Conservation (phyloP, 129 eudicot genomes). For the Chrysanthemum lavandulifolium region DNA sequence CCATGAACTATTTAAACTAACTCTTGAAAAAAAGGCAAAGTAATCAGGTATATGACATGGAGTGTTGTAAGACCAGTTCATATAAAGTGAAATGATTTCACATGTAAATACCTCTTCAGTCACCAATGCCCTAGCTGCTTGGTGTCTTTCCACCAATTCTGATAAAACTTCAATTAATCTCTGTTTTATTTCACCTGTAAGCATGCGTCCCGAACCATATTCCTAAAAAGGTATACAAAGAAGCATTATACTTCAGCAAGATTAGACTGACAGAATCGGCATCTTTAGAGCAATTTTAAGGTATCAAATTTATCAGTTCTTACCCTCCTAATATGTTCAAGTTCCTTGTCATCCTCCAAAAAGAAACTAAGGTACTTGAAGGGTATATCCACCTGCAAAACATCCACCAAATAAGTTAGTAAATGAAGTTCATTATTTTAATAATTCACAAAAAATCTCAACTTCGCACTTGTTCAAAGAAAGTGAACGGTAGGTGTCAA, state of each 20-base stretch:
- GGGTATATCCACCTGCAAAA: slow-evolving; percentile 82
- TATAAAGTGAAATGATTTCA: neutral
- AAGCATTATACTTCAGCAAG: neutral
- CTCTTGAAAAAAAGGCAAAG: neutral
- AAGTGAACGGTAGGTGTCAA: neutral
- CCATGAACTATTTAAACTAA: no score
- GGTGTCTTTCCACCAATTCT: slow-evolving; percentile 85
- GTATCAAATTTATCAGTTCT: slow-evolving; percentile 9
- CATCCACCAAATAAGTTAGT: neutral
- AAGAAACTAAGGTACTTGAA: slow-evolving; percentile 91
- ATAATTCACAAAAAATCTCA: neutral
- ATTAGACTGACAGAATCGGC: neutral
- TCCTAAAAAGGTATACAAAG: slow-evolving; percentile 42
- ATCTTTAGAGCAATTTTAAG: neutral
- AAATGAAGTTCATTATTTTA: neutral
- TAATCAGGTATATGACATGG: neutral
- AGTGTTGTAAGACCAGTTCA: neutral
- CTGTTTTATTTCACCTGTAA: slow-evolving; percentile 85
- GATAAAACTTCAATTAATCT: slow-evolving; percentile 66
- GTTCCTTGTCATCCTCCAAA: slow-evolving; percentile 89
- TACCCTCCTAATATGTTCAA: slow-evolving; percentile 75
- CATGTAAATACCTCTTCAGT: slow-evolving; percentile 72
- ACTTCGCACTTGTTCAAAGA: neutral
- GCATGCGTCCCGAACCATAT: slow-evolving; percentile 92
- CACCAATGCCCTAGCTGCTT: slow-evolving; percentile 78